These are phyloP conservation scores for Ophiocordyceps australis DNA, from an alignment of 2,329 filamentous ascomycete species.

Conservation along the genomic window DNA sequence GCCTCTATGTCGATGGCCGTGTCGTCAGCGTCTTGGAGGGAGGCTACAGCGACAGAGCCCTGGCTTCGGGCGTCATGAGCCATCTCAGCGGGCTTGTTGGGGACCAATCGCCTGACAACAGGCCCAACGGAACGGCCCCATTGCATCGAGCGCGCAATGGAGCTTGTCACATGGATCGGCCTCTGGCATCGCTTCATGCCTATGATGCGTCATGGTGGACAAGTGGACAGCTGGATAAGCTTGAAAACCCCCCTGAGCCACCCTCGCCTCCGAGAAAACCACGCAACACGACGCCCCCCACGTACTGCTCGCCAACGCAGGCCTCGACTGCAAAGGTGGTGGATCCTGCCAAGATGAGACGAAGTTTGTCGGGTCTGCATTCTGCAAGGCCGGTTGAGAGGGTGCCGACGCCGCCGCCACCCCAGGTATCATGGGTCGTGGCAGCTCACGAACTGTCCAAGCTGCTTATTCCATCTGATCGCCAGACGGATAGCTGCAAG, in stretches of 20 bases:
- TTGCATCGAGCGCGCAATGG: too few species aligned
- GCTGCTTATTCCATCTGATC: slow-evolving; percentile 57
- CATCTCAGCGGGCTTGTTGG: slow-evolving; percentile 71
- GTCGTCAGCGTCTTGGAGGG: slow-evolving; percentile 90
- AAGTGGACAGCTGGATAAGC: slow-evolving; percentile 40
- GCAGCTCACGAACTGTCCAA: slow-evolving; percentile 73
- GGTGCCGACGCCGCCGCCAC: slow-evolving; percentile 48
- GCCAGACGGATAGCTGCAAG: slow-evolving; percentile 58
- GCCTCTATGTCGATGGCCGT: slow-evolving; percentile 59
- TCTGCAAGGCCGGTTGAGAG: slow-evolving; percentile 10
- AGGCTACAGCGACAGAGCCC: slow-evolving; percentile 83
- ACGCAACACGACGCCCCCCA: slow-evolving; percentile 40
- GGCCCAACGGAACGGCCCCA: slow-evolving; percentile 26
- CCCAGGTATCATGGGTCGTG: slow-evolving; percentile 70
- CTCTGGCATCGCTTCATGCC: slow-evolving; percentile 14
- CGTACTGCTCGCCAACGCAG: slow-evolving; percentile 75
- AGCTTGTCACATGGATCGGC: too few species aligned
- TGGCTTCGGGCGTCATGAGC: slow-evolving; percentile 76
- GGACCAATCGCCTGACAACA: slow-evolving; percentile 22
- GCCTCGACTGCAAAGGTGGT: slow-evolving; percentile 70
- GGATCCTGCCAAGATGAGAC: slow-evolving; percentile 44
- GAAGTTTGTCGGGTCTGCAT: slow-evolving; percentile 38
- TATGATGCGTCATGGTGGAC: slow-evolving; percentile 64
- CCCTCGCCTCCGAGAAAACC: slow-evolving; percentile 31
- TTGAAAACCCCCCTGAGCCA: slow-evolving; percentile 42